These are phyloP conservation scores for Curvularia spicifera DNA, from an alignment of 2,329 filamentous ascomycete species.

Conservation along the genomic window DNA sequence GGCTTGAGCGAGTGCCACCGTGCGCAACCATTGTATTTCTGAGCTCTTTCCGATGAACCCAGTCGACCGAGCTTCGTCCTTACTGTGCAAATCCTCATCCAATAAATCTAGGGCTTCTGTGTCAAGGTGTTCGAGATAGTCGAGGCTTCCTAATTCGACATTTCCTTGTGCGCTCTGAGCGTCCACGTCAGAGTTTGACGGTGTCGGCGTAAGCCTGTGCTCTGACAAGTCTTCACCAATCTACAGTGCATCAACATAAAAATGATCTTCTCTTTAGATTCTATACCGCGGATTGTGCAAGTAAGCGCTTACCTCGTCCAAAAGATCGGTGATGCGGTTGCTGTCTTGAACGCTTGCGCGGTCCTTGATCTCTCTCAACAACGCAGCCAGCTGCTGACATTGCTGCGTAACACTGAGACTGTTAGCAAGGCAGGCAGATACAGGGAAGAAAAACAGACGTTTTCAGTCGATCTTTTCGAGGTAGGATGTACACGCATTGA, in stretches of 20 bases:
- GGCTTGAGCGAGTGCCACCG: slow-evolving; percentile 29
- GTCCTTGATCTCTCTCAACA: slow-evolving; percentile 28
- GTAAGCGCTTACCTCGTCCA: slow-evolving; percentile 28
- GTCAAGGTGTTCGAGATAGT: slow-evolving; percentile 24
- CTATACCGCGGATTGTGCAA: not conserved
- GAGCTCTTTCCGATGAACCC: slow-evolving; percentile 46
- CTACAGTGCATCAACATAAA: slow-evolving; percentile 24
- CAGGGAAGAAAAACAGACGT: slow-evolving; percentile 31
- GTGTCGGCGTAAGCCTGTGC: slow-evolving; percentile 16
- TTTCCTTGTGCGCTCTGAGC: slow-evolving; percentile 22
- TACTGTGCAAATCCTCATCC: slow-evolving; percentile 38
- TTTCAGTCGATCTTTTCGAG: slow-evolving; percentile 49
- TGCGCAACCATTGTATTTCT: slow-evolving; percentile 43
- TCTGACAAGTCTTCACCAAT: slow-evolving; percentile 39
- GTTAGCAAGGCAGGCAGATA: slow-evolving; percentile 17
- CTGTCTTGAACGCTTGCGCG: slow-evolving; percentile 30
- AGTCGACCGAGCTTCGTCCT: slow-evolving; percentile 35
- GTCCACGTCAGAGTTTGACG: slow-evolving; percentile 29
- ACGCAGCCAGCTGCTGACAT: slow-evolving; percentile 36
- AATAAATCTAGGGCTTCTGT: slow-evolving; percentile 33
- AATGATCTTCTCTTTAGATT: not conserved
- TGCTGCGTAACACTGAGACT: slow-evolving; percentile 36
- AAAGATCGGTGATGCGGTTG: slow-evolving; percentile 30
- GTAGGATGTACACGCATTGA: slow-evolving; percentile 50
- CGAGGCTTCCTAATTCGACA: slow-evolving; percentile 11